Base-by-base conservation (phyloP, 1,139 yeast species). In the Lodderomyces oxycetoniae region DNA sequence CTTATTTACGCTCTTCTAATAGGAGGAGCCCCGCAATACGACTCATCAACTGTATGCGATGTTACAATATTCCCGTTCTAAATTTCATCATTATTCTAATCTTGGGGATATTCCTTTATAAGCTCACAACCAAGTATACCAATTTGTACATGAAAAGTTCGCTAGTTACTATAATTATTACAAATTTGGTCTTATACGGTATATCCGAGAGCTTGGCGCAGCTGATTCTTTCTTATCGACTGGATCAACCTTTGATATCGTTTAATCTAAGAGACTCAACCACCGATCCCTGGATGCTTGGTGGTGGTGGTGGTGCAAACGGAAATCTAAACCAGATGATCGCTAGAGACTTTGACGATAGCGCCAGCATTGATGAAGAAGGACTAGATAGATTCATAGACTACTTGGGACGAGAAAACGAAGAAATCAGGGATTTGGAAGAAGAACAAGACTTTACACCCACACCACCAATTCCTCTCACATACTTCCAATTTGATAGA, bases 191-290 rank as follows among this genome's bases (percentile, higher is more conserved):
- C 9, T 63, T 89, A 4, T 86, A 80, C 53, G 96, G 96, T 0
- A 77, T 88, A 6, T 88, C 96, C 0, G 98, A 89, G 52, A 78
- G 91, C 0, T 57, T 88, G 41, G 98, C 97, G 0, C 98, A 91
- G 55, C 69, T 84, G 1, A 61, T 84, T 2, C 47, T 75, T 5
- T 52, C 69, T 25, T 71, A 59, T 40, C 39, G 50, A 10, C 44
- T 51, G 2, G 42, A 40, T 33, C 49, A 52, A 34, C 57, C 67
- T 30, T 24, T 37, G 32, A 31, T 55, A 26, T 38, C 46, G 24
- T 61, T 54, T 38, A 46, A 47, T 38, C 42, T 48, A 20, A 46
- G 47, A 33, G 58, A 50, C 25, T 39, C 36, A 6, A 16, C 25
- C 9, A 16, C 22, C 8, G 19, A n/a, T 19, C 11, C 10, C 7